These are phyloP conservation scores for Brachypodium distachyon DNA, from an alignment of 202 grass and related monocot species.

Conservation along the genomic window DNA sequence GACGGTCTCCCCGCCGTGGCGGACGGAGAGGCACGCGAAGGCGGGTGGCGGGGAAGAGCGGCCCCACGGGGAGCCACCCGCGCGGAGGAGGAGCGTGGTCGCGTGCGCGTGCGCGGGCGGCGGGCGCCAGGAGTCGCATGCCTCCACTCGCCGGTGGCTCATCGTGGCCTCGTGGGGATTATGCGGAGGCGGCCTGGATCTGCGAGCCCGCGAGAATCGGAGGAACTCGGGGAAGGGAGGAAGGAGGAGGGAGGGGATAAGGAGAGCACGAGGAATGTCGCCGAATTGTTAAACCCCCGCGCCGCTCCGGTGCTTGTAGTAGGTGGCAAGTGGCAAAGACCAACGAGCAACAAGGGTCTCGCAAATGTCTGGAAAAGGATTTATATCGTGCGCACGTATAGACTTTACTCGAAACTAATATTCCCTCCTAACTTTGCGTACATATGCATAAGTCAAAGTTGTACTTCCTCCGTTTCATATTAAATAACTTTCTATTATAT, in stretches of 20 bases:
- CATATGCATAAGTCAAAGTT: no score
- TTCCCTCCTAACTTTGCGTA: no score
- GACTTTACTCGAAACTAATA: no score
- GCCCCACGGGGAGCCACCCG: background rate
- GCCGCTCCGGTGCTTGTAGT: background rate
- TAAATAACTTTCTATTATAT: no score
- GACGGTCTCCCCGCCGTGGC: conserved; percentile 7
- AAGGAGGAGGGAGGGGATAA: background rate
- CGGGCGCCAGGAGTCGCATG: conserved; percentile 36
- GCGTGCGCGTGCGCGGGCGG: background rate
- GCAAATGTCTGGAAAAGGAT: no score
- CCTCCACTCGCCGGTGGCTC: conserved; percentile 9
- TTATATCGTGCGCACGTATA: no score
- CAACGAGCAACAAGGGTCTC: no score
- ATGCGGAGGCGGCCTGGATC: background rate
- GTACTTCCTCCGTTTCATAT: no score
- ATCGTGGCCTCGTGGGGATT: background rate
- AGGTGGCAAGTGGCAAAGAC: background rate
- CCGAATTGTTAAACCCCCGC: conserved; percentile 1
- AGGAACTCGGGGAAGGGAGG: background rate
- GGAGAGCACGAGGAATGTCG: background rate
- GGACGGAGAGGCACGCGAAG: conserved; percentile 37
- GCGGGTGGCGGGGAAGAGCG: background rate
- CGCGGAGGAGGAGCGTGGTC: background rate
- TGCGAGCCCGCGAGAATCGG: conserved; percentile 1